Evolutionary conservation across 108 stramenopile species (phyloP).

Genomic region (Discostella stelligeroides): DNA sequence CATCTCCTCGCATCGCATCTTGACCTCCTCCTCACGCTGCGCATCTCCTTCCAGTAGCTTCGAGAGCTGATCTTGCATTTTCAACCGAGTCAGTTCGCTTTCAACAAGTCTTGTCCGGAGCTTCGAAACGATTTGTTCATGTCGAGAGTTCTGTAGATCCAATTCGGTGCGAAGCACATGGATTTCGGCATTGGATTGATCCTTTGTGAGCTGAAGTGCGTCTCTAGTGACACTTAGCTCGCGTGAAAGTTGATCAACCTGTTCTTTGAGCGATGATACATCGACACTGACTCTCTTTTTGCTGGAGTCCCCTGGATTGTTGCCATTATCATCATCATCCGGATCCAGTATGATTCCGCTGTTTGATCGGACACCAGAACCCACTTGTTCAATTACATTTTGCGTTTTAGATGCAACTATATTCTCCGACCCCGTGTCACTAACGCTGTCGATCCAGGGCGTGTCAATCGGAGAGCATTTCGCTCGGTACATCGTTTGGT

Average conservation of each 20-base stretch:
- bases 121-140: constrained; percentile 23
- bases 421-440: background rate
- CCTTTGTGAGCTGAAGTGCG: constrained; percentile 22
- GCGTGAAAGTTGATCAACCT: constrained; percentile 21
- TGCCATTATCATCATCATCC: background rate
- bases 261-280: constrained; percentile 2
- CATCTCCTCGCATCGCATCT: constrained; percentile 24
- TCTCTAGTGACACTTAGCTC: constrained; percentile 25
- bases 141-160: constrained; percentile 20
- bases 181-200: constrained; percentile 39
- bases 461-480: background rate
- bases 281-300: too few species aligned
- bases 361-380: too few species aligned
- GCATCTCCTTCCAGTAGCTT: constrained; percentile 1
- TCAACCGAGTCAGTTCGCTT: constrained; percentile 30
- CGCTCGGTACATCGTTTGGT: background rate
- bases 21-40: constrained; percentile 16
- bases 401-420: background rate
- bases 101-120: constrained; percentile 31
- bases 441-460: background rate
- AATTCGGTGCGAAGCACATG: constrained; percentile 18
- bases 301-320: too few species aligned
- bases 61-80: constrained; percentile 33
- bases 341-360: too few species aligned
- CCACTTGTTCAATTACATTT: too few species aligned